A percentile compares a stretch with the other conserved stretches of the same genome.
These are phyloP conservation scores for Ogataea paradorogensis DNA, from an alignment of 805 yeast species.

Conservation along the genomic window DNA sequence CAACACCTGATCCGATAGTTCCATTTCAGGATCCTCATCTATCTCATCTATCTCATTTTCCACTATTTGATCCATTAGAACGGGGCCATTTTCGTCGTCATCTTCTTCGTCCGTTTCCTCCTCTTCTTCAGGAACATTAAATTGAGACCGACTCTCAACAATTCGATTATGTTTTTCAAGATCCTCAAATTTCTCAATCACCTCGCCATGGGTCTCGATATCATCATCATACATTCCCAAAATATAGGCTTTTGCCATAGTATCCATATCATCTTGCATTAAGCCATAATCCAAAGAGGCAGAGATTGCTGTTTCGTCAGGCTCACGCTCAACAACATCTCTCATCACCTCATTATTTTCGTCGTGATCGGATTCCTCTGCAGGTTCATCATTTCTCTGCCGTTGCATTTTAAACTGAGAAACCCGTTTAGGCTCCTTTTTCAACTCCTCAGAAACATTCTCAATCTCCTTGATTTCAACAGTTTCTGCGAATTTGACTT, in stretches of 20 bases:
- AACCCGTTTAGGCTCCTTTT: conserved; percentile 24
- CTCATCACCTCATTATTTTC: conserved; percentile 15
- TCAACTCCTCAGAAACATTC: conserved; percentile 48
- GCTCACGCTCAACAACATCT: conserved; percentile 15
- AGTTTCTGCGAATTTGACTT: conserved; percentile 52
- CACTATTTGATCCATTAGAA: conserved; percentile 40
- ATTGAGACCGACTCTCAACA: conserved; percentile 37
- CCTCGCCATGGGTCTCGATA: conserved; percentile 50
- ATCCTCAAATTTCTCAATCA: conserved; percentile 52
- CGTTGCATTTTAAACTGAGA: conserved; percentile 19
- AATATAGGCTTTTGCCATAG: conserved; percentile 61
- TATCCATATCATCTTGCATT: conserved; percentile 46
- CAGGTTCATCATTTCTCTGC: conserved; percentile 21
- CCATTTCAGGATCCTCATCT: conserved; percentile 28
- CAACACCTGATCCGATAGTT: conserved; percentile 35
- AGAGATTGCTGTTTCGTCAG: conserved; percentile 1
- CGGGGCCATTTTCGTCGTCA: too few species aligned
- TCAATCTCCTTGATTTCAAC: conserved; percentile 61
- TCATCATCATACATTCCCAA: conserved; percentile 62
- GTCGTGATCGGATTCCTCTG: conserved; percentile 1
- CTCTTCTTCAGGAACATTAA: conserved; percentile 11
- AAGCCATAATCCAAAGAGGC: conserved; percentile 40
- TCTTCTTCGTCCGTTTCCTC: conserved; percentile 34
- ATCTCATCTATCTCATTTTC: conserved; percentile 39
- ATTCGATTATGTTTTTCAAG: conserved; percentile 49